These are phyloP conservation scores for Lentinula edodes DNA, from an alignment of 768 basidiomycete genomes.

Conservation along the genomic window DNA sequence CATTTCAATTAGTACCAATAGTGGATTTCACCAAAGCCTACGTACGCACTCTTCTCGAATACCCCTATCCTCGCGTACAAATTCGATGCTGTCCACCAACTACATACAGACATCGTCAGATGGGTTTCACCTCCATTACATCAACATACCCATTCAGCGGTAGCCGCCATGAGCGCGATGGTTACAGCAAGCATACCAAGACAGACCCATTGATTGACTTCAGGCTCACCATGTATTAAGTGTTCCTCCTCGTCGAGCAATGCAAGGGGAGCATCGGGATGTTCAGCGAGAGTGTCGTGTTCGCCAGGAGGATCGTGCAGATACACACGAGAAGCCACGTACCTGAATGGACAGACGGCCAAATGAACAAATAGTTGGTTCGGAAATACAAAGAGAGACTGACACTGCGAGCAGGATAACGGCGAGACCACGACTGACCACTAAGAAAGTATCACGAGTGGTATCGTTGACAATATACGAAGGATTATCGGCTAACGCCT, in stretches of 20 bases:
- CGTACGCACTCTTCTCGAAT: slow-evolving; percentile 48
- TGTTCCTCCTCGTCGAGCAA: slow-evolving; percentile 33
- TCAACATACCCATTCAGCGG: slow-evolving; percentile 63
- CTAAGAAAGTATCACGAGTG: slow-evolving; percentile 42
- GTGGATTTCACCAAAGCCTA: background rate
- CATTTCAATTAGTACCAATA: background rate
- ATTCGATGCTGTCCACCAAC: slow-evolving; percentile 63
- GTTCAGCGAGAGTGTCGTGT: slow-evolving; percentile 34
- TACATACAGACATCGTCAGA: slow-evolving; percentile 16
- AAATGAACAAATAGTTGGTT: background rate
- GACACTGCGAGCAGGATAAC: slow-evolving; percentile 58
- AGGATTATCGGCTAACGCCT: slow-evolving; percentile 12
- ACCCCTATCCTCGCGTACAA: slow-evolving; percentile 33
- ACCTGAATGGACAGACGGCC: slow-evolving; percentile 28
- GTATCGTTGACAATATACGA: slow-evolving; percentile 33
- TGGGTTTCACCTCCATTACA: background rate
- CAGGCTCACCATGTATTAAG: slow-evolving; percentile 37
- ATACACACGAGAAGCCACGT: slow-evolving; percentile 63
- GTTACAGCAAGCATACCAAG: slow-evolving; percentile 44
- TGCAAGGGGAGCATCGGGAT: slow-evolving; percentile 39
- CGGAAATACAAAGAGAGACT: slow-evolving; percentile 13
- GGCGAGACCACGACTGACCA: slow-evolving; percentile 61
- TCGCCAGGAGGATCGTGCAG: slow-evolving; percentile 68
- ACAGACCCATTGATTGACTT: slow-evolving; percentile 61
- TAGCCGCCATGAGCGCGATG: slow-evolving; percentile 59